phyloP scores from a whole-genome alignment of 495 filamentous ascomycete genomes.

The Talaromyces liani region DNA sequence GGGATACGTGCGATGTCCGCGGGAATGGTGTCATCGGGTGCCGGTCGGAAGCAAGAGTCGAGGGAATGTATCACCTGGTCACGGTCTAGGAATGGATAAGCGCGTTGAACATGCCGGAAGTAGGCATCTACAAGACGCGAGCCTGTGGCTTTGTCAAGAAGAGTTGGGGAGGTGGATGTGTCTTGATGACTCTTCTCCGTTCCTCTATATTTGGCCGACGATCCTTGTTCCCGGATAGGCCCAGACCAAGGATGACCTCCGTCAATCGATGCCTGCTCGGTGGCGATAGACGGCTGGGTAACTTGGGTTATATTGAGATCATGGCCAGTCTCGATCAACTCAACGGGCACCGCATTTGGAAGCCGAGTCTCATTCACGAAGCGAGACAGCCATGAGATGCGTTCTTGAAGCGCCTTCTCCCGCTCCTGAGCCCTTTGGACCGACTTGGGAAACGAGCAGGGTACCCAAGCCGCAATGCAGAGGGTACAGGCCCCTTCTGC shows the following conservation, averaged over 20 bases:
- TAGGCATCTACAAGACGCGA: constrained; percentile 14
- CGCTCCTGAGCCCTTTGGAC: constrained; percentile 10
- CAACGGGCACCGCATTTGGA: constrained; percentile 7
- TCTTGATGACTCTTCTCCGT: neutral
- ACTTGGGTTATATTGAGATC: constrained; percentile 1
- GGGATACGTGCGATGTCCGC: constrained; percentile 6
- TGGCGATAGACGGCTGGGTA: neutral
- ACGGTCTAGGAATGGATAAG: constrained; percentile 18
- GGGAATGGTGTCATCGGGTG: neutral
- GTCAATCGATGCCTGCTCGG: neutral
- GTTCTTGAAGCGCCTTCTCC: constrained; percentile 11
- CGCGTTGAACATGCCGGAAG: constrained; percentile 19
- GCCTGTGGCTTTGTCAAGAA: constrained; percentile 5
- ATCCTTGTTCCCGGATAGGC: neutral
- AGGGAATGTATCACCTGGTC: neutral
- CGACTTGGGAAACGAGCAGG: constrained; percentile 12
- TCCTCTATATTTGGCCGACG: neutral
- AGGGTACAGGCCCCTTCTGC: constrained; percentile 9
- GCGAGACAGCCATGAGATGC: constrained; percentile 13
- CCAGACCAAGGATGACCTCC: neutral
- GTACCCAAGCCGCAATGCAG: constrained; percentile 12
- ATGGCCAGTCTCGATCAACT: constrained; percentile 12
- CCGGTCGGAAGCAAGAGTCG: neutral
- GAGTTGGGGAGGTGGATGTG: neutral
- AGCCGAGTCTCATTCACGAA: constrained; percentile 10